phyloP scores from a whole-genome alignment of 1,284 basidiomycete species.

The Flammula alnicola region DNA sequence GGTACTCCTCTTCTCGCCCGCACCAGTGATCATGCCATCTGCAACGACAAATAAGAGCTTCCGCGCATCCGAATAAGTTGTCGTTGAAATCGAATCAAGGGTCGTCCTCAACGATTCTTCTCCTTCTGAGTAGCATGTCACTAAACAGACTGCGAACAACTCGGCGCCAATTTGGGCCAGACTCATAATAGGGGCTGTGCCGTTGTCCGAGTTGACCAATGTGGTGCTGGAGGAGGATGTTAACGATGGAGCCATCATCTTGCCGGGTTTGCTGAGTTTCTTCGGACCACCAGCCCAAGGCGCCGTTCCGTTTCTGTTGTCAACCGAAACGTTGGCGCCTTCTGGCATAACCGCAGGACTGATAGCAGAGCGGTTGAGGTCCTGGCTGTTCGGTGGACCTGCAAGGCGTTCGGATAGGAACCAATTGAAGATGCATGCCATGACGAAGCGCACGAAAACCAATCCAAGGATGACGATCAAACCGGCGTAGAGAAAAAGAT shows the following conservation, averaged over 20 bases:
- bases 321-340: constrained; percentile 89
- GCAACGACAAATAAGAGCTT: constrained; percentile 96
- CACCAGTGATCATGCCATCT: constrained; percentile 99
- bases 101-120: constrained; percentile 92
- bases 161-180: constrained; percentile 91
- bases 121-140: constrained; percentile 98
- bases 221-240: constrained; percentile 56
- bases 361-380: constrained; percentile 79
- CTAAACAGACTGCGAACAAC: constrained; percentile 92
- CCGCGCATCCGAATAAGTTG: constrained; percentile 89
- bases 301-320: constrained; percentile 89
- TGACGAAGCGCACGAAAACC: constrained; percentile 90
- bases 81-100: constrained; percentile 89
- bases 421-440: constrained; percentile 98
- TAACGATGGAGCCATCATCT: constrained; percentile 48
- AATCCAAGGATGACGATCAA: constrained; percentile 91
- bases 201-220: constrained; percentile 50
- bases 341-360: constrained; percentile 95
- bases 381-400: constrained; percentile 67
- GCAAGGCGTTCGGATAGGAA: constrained; percentile 85
- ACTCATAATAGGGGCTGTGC: constrained; percentile 69
- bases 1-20: constrained; percentile 92
- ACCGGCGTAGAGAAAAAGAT: constrained; percentile 90
- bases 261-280: constrained; percentile 48
- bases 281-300: constrained; percentile 83